A percentile compares a stretch with the other conserved stretches of the same genome.
Evolutionary conservation across 805 yeast species (phyloP).

Genomic region (Jamesozyma spencerorum): DNA sequence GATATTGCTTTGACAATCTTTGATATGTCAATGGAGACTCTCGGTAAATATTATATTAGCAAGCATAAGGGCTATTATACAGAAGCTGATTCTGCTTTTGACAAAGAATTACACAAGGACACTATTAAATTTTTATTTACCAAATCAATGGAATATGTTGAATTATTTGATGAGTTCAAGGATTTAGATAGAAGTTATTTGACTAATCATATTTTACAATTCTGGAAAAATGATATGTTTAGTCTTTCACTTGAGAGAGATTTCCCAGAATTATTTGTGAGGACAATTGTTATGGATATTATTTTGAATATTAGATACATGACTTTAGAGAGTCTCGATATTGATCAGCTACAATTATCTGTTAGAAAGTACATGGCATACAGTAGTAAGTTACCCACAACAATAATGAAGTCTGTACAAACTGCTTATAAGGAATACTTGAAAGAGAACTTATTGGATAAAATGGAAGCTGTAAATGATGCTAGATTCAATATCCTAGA

Average conservation of each 20-base stretch:
- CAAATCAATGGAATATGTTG: constrained; percentile 39
- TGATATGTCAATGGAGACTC: constrained; percentile 51
- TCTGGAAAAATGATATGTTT: constrained; percentile 37
- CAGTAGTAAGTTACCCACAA: constrained; percentile 35
- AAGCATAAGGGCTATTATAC: constrained; percentile 29
- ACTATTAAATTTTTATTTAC: constrained; percentile 30
- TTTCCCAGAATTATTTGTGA: constrained; percentile 31
- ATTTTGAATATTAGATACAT: constrained; percentile 58
- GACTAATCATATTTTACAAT: constrained; percentile 52
- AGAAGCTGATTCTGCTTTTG: constrained; percentile 28
- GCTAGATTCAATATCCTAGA: constrained; percentile 25
- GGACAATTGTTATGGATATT: constrained; percentile 42
- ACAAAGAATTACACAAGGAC: constrained; percentile 21
- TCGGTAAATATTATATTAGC: constrained; percentile 27
- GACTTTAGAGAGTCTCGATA: constrained; percentile 31
- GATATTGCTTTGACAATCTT: constrained; percentile 63
- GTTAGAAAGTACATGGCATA: constrained; percentile 65
- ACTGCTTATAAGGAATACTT: constrained; percentile 26
- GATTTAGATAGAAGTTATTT: constrained; percentile 63
- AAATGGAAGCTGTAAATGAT: constrained; percentile 20
- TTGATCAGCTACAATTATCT: constrained; percentile 54
- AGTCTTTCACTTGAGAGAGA: constrained; percentile 22
- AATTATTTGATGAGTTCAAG: constrained; percentile 57
- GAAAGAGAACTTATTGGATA: constrained; percentile 29
- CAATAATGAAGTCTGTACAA: constrained; percentile 30